Percentiles rank a stretch among this genome's conserved stretches.
These are phyloP conservation scores for Diaporthe velutina DNA, from an alignment of 2,329 filamentous ascomycete species.

Conservation along the genomic window DNA sequence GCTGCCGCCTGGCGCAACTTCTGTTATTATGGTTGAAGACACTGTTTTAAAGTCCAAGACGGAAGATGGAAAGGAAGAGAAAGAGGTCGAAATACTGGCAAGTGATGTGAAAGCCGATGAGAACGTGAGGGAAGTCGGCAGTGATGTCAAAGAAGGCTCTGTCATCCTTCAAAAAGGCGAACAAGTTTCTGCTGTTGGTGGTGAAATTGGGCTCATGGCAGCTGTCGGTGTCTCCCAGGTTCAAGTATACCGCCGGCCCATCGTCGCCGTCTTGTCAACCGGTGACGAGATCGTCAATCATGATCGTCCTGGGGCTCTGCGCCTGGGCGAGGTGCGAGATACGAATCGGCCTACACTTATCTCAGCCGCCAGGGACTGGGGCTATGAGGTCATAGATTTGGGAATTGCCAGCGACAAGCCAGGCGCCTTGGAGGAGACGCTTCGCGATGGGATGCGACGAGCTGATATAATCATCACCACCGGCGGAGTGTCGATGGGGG, in stretches of 20 bases:
- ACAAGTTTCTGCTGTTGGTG: constrained; percentile 86
- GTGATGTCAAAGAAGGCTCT: constrained; percentile 80
- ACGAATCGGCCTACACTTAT: constrained; percentile 92
- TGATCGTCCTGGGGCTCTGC: constrained; percentile 71
- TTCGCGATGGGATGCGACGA: constrained; percentile 80
- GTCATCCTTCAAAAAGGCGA: constrained; percentile 82
- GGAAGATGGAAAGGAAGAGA: constrained; percentile 86
- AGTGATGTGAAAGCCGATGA: constrained; percentile 81
- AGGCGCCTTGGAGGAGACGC: constrained; percentile 79
- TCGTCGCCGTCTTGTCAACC: constrained; percentile 90
- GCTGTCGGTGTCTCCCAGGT: constrained; percentile 83
- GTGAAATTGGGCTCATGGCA: constrained; percentile 90
- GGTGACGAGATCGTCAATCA: constrained; percentile 94
- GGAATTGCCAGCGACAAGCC: constrained; percentile 85
- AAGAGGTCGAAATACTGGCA: constrained; percentile 87
- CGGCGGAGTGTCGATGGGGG: constrained; percentile 97
- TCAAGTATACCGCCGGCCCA: constrained; percentile 79
- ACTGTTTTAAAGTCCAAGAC: constrained; percentile 82
- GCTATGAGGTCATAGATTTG: constrained; percentile 85
- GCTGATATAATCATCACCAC: constrained; percentile 91
- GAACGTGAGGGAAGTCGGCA: constrained; percentile 92
- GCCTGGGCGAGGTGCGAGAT: constrained; percentile 89
- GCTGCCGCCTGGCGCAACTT: constrained; percentile 86
- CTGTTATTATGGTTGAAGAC: constrained; percentile 98
- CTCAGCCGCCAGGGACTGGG: constrained; percentile 79